Base-by-base conservation (phyloP, 768 basidiomycete genomes). In the Lentinula lateritia region DNA sequence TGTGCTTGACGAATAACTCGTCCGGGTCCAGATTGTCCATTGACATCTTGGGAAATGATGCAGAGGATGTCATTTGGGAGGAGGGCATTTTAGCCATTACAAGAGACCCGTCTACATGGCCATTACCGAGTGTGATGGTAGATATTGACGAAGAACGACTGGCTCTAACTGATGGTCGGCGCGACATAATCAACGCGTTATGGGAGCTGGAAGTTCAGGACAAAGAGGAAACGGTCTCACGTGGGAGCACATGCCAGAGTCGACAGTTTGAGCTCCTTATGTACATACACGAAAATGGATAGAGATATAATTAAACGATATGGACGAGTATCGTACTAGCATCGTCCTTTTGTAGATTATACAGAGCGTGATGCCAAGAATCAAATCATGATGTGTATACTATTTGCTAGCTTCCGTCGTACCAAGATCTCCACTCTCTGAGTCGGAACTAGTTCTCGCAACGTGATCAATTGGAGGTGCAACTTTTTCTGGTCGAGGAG, bases 1-100 rank as follows among this genome's bases (percentile, higher is more conserved):
- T 83, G 68, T 83, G 78, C 69, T 82, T 86, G 43, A 82, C 74
- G 72, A 93, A 93, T 52, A 93, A 71, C 52, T 90, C 87, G 70
- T 93, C 91, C 0, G 91, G 86, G 63, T 86, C 81, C 56, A 85
- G 60, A 61, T 73, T 73, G 56, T 70, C 63, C 15, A 68, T 63
- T 39, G 62, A 62, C n/a, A 55, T 38, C 50, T 56, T 66, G 50
- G 61, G 61, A 23, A 54, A 3, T 1, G 61, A 54, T 12, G 35
- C 52, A 28, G 48, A 52, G 20, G 58, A 48, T 10, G 20, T 0
- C 41, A 55, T 18, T 39, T 16, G 46, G 4, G 59, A 15, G 28
- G 28, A 28, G 28, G 28, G 28, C 28, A 62, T 48, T 66, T 70
- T 71, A 48, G 66, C 61, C 20, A 68, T 60, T 18, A 69, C 67